Evolutionary conservation across 176 grass and related monocot species (phyloP).

Genomic region (Ensete glaucum): DNA sequence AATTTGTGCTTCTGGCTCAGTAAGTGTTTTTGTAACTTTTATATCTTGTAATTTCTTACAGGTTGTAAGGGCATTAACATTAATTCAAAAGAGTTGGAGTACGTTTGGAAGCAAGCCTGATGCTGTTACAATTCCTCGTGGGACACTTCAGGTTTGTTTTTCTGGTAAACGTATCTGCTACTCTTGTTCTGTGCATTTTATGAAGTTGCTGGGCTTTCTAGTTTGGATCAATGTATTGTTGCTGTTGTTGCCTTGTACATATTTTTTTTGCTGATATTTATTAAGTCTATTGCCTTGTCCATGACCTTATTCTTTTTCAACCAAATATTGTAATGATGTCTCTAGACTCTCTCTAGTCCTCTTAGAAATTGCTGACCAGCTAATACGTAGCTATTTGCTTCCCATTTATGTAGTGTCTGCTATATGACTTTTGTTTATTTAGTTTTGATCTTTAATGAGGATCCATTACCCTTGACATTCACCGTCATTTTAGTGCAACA

Average conservation of each 20-base stretch:
- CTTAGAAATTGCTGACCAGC: too few relatives aligned
- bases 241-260: too few relatives aligned
- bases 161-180: background rate
- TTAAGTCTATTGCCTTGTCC: too few relatives aligned
- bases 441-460: too few relatives aligned
- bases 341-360: too few relatives aligned
- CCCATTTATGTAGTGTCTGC: too few relatives aligned
- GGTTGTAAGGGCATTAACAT: slow-evolving; percentile 88
- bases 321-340: too few relatives aligned
- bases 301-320: background rate
- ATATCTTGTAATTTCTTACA: slow-evolving; percentile 37
- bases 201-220: background rate
- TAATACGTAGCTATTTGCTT: too few relatives aligned
- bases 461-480: too few relatives aligned
- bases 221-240: background rate
- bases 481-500: too few relatives aligned
- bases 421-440: too few relatives aligned
- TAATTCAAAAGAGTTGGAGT: slow-evolving; percentile 73
- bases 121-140: slow-evolving; percentile 84
- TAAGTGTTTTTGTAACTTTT: background rate
- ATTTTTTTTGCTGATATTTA: too few relatives aligned
- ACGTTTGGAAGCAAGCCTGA: slow-evolving; percentile 72
- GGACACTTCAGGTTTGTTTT: slow-evolving; percentile 81
- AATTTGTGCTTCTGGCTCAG: background rate
- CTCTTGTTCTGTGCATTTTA: slow-evolving; percentile 3